Evolutionary conservation across 2,329 filamentous ascomycete genomes (phyloP).

Genomic region (Botrytis hyacinthi): DNA sequence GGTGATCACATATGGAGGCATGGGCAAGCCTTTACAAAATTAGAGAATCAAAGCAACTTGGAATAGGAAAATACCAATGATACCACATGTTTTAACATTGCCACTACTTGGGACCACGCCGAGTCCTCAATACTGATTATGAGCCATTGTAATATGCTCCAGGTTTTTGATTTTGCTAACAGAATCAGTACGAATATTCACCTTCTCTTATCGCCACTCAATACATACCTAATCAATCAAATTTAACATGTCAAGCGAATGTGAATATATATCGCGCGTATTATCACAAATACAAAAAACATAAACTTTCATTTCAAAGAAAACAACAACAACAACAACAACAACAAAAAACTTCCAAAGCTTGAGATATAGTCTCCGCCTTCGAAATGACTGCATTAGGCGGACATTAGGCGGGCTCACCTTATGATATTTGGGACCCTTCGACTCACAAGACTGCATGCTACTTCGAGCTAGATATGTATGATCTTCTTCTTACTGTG

Average conservation of each 20-base stretch:
- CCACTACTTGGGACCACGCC: no score
- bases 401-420: background rate
- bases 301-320: background rate
- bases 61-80: constrained; percentile 8
- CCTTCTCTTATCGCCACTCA: background rate
- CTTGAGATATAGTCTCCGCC: background rate
- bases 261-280: background rate
- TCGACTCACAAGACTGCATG: background rate
- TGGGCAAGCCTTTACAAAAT: constrained; percentile 54
- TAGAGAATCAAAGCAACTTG: constrained; percentile 13
- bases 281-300: background rate
- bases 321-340: background rate
- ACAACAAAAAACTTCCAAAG: background rate
- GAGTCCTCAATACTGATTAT: background rate
- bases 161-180: background rate
- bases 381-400: background rate
- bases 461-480: background rate
- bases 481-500: background rate
- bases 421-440: background rate
- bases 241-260: background rate
- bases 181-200: background rate
- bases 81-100: background rate
- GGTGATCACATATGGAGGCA: constrained; percentile 54
- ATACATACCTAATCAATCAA: background rate
- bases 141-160: background rate